These are phyloP conservation scores for Lentinula lateritia DNA, from an alignment of 768 basidiomycete species.

Conservation along the genomic window DNA sequence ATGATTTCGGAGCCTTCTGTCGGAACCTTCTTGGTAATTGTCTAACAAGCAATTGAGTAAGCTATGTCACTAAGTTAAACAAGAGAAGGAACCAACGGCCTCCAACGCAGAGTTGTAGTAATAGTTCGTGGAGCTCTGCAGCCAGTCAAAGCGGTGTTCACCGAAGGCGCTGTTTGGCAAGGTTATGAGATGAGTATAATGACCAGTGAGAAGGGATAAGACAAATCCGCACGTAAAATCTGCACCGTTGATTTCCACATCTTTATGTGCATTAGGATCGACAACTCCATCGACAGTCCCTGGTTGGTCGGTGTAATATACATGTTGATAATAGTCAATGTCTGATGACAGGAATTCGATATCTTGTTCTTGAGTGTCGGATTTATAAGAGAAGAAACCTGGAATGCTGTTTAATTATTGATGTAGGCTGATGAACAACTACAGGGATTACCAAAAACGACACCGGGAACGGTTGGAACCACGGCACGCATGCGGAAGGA, in stretches of 20 bases:
- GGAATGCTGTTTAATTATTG: background rate
- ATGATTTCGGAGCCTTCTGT: constrained; percentile 8
- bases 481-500: constrained; percentile 15
- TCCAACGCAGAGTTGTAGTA: constrained; percentile 8
- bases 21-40: constrained; percentile 11
- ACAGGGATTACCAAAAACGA: constrained; percentile 9
- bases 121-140: constrained; percentile 7
- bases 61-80: background rate
- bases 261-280: constrained; percentile 10
- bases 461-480: constrained; percentile 12
- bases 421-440: background rate
- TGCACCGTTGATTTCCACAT: constrained; percentile 11
- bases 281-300: constrained; percentile 6
- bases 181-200: too few relatives aligned
- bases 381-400: constrained; percentile 14
- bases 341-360: constrained; percentile 15
- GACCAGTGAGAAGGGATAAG: background rate
- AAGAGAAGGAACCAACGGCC: background rate
- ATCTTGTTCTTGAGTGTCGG: constrained; percentile 14
- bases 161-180: constrained; percentile 10
- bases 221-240: constrained; percentile 12
- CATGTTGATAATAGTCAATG: constrained; percentile 10
- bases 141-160: constrained; percentile 14
- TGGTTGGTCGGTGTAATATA: constrained; percentile 14
- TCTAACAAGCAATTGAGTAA: background rate